These are phyloP conservation scores for Coemansia sp. DNA, from an alignment of 192 early-diverging fungal genomes.

Conservation along the genomic window DNA sequence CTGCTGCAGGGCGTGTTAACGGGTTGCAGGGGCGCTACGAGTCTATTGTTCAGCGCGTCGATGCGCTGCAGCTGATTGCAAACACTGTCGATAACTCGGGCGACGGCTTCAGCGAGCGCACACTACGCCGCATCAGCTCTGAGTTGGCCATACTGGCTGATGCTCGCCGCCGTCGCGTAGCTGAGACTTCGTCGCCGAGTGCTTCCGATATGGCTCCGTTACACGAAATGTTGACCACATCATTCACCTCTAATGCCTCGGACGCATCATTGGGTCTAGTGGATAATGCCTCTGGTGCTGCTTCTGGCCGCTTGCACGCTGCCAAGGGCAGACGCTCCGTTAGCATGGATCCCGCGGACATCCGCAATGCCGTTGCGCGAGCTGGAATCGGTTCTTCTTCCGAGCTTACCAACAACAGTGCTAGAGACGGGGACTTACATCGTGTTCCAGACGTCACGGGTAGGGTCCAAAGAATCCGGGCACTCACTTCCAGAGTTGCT, in stretches of 20 bases:
- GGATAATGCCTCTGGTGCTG: not conserved
- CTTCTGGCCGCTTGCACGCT: not conserved
- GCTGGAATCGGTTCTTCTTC: not conserved
- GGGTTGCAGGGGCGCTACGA: constrained; percentile 21
- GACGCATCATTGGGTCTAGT: not conserved
- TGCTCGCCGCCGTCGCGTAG: constrained; percentile 16
- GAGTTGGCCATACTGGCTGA: constrained; percentile 33
- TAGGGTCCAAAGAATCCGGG: no score
- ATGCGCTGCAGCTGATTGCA: constrained; percentile 36
- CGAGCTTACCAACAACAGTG: no score
- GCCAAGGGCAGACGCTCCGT: constrained; percentile 3
- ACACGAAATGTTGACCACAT: not conserved
- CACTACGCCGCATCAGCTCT: constrained; percentile 41
- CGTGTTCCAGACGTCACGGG: no score
- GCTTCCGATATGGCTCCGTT: not conserved
- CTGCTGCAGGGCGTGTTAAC: no score
- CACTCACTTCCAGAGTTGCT: no score
- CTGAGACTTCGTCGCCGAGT: constrained; percentile 11
- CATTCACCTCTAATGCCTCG: not conserved
- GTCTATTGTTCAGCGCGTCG: constrained; percentile 29
- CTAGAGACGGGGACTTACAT: no score
- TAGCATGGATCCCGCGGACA: constrained; percentile 21
- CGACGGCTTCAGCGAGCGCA: constrained; percentile 27
- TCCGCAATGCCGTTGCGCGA: not conserved
- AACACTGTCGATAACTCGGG: constrained; percentile 45